These are phyloP conservation scores for Pseudognaphalium luteoalbum DNA, from an alignment of 129 eudicot species.

Conservation along the genomic window DNA sequence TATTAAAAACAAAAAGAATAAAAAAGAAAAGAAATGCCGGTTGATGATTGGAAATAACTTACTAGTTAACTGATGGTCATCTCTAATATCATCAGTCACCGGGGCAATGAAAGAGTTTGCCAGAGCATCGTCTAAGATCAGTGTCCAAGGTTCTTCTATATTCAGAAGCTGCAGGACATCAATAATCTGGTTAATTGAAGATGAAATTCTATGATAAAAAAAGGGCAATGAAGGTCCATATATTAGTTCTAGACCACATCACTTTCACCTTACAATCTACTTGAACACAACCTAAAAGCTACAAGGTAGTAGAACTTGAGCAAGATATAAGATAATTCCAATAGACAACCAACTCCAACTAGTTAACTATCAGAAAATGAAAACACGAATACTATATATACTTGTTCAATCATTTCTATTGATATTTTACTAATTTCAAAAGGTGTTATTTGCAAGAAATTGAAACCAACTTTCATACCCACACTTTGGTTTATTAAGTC, in stretches of 20 bases:
- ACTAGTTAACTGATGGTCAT: slow-evolving; percentile 78
- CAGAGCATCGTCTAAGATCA: slow-evolving; percentile 81
- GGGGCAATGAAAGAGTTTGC: slow-evolving; percentile 92
- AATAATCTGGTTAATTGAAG: neutral
- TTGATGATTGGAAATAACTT: slow-evolving; percentile 33
- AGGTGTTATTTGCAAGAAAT: neutral
- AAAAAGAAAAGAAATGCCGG: neutral
- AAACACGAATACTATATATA: too few species aligned
- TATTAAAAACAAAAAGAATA: neutral
- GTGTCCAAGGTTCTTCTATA: slow-evolving; percentile 83
- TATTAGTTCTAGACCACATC: neutral
- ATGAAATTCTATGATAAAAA: neutral
- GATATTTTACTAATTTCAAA: neutral
- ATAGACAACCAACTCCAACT: neutral
- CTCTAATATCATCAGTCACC: slow-evolving; percentile 68
- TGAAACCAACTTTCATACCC: neutral
- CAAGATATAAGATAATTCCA: neutral
- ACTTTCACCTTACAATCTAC: neutral
- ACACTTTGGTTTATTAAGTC: neutral
- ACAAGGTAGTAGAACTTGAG: neutral
- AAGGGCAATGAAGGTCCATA: neutral
- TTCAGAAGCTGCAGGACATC: slow-evolving; percentile 54
- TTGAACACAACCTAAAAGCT: neutral
- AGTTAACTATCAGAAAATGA: neutral
- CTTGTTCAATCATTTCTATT: neutral